Percentiles rank a stretch among this genome's conserved stretches.
phyloP scores from a whole-genome alignment of 805 yeast species.

The Wickerhamomyces rabaulensis region DNA sequence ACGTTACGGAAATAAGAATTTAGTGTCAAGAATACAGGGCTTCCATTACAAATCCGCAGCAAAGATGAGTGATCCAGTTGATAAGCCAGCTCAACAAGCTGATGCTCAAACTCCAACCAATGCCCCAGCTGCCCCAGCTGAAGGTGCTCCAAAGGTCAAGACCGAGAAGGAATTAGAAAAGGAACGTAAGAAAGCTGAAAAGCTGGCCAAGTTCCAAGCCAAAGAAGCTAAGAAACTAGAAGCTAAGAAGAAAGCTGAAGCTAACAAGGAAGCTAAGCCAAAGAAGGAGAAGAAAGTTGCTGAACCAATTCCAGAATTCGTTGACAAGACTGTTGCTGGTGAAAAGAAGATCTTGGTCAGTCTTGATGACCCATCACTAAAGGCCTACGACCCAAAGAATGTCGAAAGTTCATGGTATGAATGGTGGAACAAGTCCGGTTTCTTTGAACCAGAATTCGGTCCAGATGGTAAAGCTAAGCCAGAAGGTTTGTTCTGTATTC shows the following conservation, averaged over 20 bases:
- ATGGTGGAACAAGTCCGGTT: conserved; percentile 92
- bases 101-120: too few species aligned
- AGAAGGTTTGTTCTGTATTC: conserved; percentile 82
- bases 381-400: conserved; percentile 87
- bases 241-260: conserved; percentile 32
- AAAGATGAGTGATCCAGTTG: neutral
- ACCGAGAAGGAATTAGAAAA: conserved; percentile 80
- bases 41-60: neutral
- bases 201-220: conserved; percentile 82
- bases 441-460: conserved; percentile 81
- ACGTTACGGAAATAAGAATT: neutral
- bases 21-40: neutral
- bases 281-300: conserved; percentile 65
- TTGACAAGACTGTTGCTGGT: conserved; percentile 80
- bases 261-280: conserved; percentile 45
- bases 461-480: conserved; percentile 71
- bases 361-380: conserved; percentile 87
- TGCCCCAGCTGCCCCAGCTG: neutral
- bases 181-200: conserved; percentile 84
- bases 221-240: conserved; percentile 69
- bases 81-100: neutral
- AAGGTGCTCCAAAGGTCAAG: conserved; percentile 40
- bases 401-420: conserved; percentile 97
- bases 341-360: conserved; percentile 86
- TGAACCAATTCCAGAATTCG: conserved; percentile 78